Percentiles rank a stretch among this genome's conserved stretches.
Conservation (phyloP, 2,329 filamentous ascomycete genomes). For the Magnaporthiopsis rhizophila region DNA sequence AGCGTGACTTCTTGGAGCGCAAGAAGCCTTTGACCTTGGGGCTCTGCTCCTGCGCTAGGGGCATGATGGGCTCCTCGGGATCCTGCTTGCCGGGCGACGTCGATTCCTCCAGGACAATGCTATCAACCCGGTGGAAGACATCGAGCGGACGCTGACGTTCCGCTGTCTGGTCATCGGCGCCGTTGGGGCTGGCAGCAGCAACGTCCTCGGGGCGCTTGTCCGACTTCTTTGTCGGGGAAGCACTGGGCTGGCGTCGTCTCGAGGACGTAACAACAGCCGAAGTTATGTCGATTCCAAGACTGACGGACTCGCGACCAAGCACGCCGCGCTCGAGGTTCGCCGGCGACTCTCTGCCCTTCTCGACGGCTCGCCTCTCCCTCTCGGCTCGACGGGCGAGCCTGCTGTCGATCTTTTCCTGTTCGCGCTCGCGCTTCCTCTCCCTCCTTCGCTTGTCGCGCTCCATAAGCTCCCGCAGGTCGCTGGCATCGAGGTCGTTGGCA, state of each 20-base stretch:
- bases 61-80: slow-evolving; percentile 12
- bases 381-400: slow-evolving; percentile 60
- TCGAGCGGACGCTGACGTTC: slow-evolving; percentile 14
- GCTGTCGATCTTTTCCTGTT: slow-evolving; percentile 59
- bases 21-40: slow-evolving; percentile 30
- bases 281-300: slow-evolving; percentile 47
- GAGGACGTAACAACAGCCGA: slow-evolving; percentile 50
- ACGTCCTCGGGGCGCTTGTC: slow-evolving; percentile 19
- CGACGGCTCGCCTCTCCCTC: slow-evolving; percentile 52
- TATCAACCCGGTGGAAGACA: slow-evolving; percentile 41
- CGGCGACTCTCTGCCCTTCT: slow-evolving; percentile 44
- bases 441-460: slow-evolving; percentile 77
- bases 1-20: slow-evolving; percentile 38
- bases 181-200: not conserved
- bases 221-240: slow-evolving; percentile 21
- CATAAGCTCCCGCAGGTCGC: slow-evolving; percentile 78
- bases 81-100: slow-evolving; percentile 13
- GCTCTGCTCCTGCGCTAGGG: slow-evolving; percentile 21
- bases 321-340: slow-evolving; percentile 53
- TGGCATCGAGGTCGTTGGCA: slow-evolving; percentile 78
- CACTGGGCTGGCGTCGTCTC: slow-evolving; percentile 37
- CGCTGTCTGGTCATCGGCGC: slow-evolving; percentile 11
- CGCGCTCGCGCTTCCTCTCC: slow-evolving; percentile 62
- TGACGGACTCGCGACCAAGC: slow-evolving; percentile 48
- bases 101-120: slow-evolving; percentile 28